Base-by-base conservation (phyloP, 2,329 filamentous ascomycete genomes). In the Hirsutella minnesotensis region DNA sequence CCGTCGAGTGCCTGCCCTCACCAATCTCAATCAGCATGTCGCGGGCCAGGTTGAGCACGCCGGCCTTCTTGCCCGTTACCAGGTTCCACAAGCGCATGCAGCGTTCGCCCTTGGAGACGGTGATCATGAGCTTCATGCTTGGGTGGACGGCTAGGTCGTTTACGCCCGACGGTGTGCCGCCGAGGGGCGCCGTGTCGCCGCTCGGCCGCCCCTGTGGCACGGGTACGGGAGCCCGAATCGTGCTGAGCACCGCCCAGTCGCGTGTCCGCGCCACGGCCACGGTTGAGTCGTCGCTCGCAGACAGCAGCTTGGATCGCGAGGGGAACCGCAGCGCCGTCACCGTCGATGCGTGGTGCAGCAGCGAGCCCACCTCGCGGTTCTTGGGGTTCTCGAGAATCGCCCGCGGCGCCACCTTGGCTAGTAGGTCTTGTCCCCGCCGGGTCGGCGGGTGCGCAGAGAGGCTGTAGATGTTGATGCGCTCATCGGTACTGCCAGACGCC, bases 71-170 rank as follows among this genome's bases (percentile, higher is more conserved):
- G 15, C 89, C 92, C 3, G 90, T 96, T 50, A 96, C 88, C 49
- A 98, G 62, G 57, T 98, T 96, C 92, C 92, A 98, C 50, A 96
- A 63, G 49, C 92, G 72, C 85, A 98, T 94, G 56, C 82, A 87
- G 50, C 79, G 81, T 67, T 98, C 92, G 50, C 88, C 88, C 54
- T 83, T 86, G 51, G 86, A 83, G 9, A 96, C 88, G 53, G 79
- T 94, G 46, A 98, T 79, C 86, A 96, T 95, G 40, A 98, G 70
- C 66, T 95, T 96, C 75, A 94, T 86, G 60, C 86, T 94, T 0
- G 92, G 90, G 60, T 98, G 92, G 21, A 98, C 83, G 2, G 90
- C 87, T 60, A 98, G 94, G 60, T 89, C 86, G 60, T 95, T 96
- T 51, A 96, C 79, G 16, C 92, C 92, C n/a, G 81, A 77, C 0